Evolutionary conservation across 1,139 yeast species (phyloP), one percentile per base, ranked within the genome.

Genomic region (Blastobotrys buckinghamii): DNA sequence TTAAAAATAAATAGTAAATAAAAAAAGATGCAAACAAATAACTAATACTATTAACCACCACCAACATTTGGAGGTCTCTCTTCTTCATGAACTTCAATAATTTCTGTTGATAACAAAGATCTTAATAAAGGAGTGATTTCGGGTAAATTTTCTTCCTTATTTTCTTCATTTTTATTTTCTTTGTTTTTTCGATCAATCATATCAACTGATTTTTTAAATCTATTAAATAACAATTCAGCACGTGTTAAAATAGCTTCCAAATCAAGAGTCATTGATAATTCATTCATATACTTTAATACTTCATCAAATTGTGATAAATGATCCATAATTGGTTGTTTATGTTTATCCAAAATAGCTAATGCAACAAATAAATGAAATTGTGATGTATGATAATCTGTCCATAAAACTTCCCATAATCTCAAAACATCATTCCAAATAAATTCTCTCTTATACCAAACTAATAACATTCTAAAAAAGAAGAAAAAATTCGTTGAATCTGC

Each of bases 381-480:
- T 10, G 92, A 81, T 1, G 90, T 78, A 60, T 85, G 81, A 62
- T 71, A 83, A 67, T 92, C 94, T 0, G 97, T 90, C 83, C 95
- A 88, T 51, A 92, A 71, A 1, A 85, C 81, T 62, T 94, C 97
- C 98, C 97, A 92, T 37, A 92, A 73, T 29, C 78, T 71, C 59
- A 85, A 70, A 1, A 88, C 87, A 52, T 87, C 89, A 48, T 79
- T 78, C 78, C 94, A 88, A 36, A 76, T 77, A 55, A 94, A 83
- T 63, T 92, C 99, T 47, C 99, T 79, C 64, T 94, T 92, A 65
- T 79, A 94, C 96, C 97, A 89, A 2, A 92, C 97, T 39, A 92
- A 71, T 16, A 92, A 70, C 97, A 92, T 90, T 52, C 98, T 73
- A 72, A 94, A 92, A 60, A 90, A 89, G 74, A 92, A 92, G 65